Percentiles rank a stretch among this genome's conserved stretches.
Conservation (phyloP, 2,329 filamentous ascomycete species). For the Fusarium poae region DNA sequence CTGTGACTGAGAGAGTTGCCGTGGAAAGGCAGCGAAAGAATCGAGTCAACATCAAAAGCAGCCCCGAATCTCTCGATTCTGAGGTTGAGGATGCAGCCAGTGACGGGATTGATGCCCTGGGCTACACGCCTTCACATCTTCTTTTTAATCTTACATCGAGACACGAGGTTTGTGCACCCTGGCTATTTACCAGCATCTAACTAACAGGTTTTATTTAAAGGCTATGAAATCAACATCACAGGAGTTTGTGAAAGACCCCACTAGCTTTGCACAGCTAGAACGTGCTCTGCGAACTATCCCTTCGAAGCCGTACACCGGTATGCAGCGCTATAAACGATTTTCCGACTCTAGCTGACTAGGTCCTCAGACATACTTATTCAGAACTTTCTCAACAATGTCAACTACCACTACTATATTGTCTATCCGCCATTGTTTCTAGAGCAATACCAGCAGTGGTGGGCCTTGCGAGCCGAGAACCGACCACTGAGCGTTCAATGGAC, state of each 20-base stretch:
- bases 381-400: constrained; percentile 55
- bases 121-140: constrained; percentile 54
- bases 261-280: constrained; percentile 50
- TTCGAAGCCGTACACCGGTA: constrained; percentile 54
- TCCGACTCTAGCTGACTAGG: constrained; percentile 9
- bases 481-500: constrained; percentile 56
- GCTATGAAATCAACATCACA: constrained; percentile 31
- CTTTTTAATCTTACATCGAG: constrained; percentile 48
- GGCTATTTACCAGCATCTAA: not conserved
- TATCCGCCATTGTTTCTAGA: constrained; percentile 54
- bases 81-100: constrained; percentile 47
- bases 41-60: constrained; percentile 37
- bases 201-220: constrained; percentile 14
- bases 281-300: constrained; percentile 53
- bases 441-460: constrained; percentile 56
- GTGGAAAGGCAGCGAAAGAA: constrained; percentile 45
- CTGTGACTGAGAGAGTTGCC: constrained; percentile 41
- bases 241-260: constrained; percentile 43
- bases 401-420: constrained; percentile 57
- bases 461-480: constrained; percentile 45
- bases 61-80: constrained; percentile 31
- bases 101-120: constrained; percentile 53
- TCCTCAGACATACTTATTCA: constrained; percentile 55
- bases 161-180: constrained; percentile 45
- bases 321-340: constrained; percentile 15